Evolutionary conservation across 2,329 filamentous ascomycete species (phyloP).

Genomic region (Aspergillus quadrilineatus): DNA sequence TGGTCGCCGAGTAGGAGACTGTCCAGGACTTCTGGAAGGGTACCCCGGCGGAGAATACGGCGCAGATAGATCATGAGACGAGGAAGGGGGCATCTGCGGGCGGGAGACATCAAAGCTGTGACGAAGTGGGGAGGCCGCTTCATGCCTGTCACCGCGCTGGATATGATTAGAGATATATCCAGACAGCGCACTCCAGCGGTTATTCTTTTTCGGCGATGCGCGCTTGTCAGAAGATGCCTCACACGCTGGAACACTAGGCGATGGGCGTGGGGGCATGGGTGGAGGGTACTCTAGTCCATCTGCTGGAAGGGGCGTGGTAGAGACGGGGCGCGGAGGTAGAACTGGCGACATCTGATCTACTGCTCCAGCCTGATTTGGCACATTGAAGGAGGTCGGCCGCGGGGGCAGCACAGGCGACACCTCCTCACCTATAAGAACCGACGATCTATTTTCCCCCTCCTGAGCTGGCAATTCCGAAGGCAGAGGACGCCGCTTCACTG

Average conservation of each 20-base stretch:
- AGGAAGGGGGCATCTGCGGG: conserved; percentile 26
- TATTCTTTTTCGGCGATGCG: conserved; percentile 19
- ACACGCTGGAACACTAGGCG: conserved; percentile 31
- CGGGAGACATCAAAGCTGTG: conserved; percentile 32
- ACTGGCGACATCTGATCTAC: too few relatives aligned
- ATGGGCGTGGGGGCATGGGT: conserved; percentile 21
- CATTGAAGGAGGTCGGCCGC: too few relatives aligned
- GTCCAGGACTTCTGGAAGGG: conserved; percentile 28
- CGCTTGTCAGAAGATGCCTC: conserved; percentile 17
- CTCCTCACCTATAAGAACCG: background rate
- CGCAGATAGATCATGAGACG: conserved; percentile 18
- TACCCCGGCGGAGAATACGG: conserved; percentile 21
- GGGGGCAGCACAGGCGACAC: background rate
- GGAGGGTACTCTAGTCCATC: background rate
- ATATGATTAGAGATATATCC: conserved; percentile 23
- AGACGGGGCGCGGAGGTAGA: background rate
- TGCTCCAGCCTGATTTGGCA: too few relatives aligned
- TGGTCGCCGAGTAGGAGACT: conserved; percentile 26
- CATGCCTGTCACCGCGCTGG: conserved; percentile 25
- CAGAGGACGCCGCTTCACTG: conserved; percentile 17
- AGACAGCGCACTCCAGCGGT: conserved; percentile 33
- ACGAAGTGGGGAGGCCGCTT: conserved; percentile 24
- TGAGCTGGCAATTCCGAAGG: conserved; percentile 17
- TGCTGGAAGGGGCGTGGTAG: background rate
- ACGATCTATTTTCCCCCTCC: conserved; percentile 15